Base-by-base conservation (phyloP, 176 grass and related monocot genomes). In the Phyllostachys edulis region DNA sequence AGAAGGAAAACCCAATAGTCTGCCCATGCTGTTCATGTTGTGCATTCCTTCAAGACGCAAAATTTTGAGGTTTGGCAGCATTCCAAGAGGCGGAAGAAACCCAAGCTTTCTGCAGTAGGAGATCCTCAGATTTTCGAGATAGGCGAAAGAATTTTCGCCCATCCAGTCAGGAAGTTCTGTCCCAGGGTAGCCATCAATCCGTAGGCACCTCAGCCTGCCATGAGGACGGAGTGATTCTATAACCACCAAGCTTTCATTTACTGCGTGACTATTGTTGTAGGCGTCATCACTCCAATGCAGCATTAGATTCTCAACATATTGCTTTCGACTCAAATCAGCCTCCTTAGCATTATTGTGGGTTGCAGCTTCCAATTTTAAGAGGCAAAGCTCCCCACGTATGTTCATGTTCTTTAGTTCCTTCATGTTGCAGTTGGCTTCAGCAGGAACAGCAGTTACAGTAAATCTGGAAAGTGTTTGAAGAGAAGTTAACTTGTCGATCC, bases 301-400 rank as follows among this genome's bases (percentile, higher is more conserved):
- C 86, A 89, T 86, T 71, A 92, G 49, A 70, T 72, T 87, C 17
- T 84, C 62, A 47, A 92, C 52, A 67, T 57, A 85, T 17, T 75
- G 56, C 17, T 89, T 89, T 37, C 9, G 56, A 32, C 46, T 21
- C 87, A 92, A 84, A 73, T 81, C 67, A 21, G 90, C 84, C 10
- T 57, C 67, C 9, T 49, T 5, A 1, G 84, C 87, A 50, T 84
- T 37, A 29, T 24, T 44, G 5, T 12, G 16, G 26, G 21, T 40
- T 15, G 78, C 18, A 41, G 36, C 44, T 84, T 92, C 90, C 34
- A 92, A 38, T 29, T 89, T 92, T 29, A 80, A 57, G 9, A 92
- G 73, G 60, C 87, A 92, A 75, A 92, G 79, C 60, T 92, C 90
- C 69, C 90, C 87, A 63, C 67, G 69, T 50, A 92, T 75, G 41